Evolutionary conservation across 1,139 yeast species (phyloP).

Genomic region (Debaryomyces udenii): DNA sequence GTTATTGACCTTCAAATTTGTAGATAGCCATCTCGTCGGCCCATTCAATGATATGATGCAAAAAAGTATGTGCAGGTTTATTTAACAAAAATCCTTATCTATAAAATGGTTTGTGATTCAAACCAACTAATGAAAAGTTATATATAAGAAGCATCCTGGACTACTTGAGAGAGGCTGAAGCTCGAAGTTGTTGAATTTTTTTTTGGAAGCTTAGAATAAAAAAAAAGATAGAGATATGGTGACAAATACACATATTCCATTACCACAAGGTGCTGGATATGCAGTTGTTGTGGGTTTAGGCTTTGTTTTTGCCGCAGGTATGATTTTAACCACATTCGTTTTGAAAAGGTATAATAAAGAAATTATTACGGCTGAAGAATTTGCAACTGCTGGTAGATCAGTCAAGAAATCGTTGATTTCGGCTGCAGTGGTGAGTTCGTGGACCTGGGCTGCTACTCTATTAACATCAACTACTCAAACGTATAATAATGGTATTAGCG

Average conservation of each 20-base stretch:
- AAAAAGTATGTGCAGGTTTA: too few relatives aligned
- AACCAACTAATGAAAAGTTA: background rate
- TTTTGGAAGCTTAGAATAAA: too few relatives aligned
- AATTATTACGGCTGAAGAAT: constrained; percentile 85
- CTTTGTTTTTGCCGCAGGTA: constrained; percentile 73
- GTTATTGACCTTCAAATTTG: too few relatives aligned
- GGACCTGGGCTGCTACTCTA: constrained; percentile 95
- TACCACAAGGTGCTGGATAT: constrained; percentile 84
- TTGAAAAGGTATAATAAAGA: constrained; percentile 78
- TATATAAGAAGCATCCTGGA: background rate
- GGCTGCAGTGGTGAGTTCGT: constrained; percentile 85
- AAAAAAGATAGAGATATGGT: constrained; percentile 6
- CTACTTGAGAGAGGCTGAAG: background rate
- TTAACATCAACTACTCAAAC: constrained; percentile 79
- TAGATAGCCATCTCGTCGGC: too few relatives aligned
- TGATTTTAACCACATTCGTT: constrained; percentile 72
- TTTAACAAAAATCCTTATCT: too few relatives aligned
- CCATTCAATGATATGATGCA: too few relatives aligned
- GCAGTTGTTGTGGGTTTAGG: constrained; percentile 91
- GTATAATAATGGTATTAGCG: constrained; percentile 72
- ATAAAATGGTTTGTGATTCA: too few relatives aligned
- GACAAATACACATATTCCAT: constrained; percentile 19
- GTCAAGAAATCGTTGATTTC: constrained; percentile 61
- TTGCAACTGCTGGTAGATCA: constrained; percentile 84
- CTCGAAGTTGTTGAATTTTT: too few relatives aligned